Conservation (phyloP, 2,329 filamentous ascomycete species). For the Monilinia fructicola region DNA sequence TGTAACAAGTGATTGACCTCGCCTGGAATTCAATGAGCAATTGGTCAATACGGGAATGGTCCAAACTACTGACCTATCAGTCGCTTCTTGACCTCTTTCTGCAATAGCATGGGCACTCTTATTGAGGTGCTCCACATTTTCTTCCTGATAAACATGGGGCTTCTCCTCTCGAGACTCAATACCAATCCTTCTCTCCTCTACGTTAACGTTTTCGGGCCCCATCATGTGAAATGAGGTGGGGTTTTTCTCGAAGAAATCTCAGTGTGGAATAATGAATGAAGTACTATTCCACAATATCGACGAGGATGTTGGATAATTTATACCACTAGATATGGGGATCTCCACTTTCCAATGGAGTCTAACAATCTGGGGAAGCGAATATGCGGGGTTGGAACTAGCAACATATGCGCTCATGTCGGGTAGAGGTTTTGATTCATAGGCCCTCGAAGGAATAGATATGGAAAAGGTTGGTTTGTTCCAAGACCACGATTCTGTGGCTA, state of each 20-base stretch:
- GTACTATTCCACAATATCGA: no score
- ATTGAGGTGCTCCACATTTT: conserved; percentile 22
- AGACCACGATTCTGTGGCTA: no score
- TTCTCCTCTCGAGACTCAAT: conserved; percentile 25
- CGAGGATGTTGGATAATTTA: background rate
- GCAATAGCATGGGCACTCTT: conserved; percentile 32
- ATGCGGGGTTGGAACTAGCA: conserved; percentile 3
- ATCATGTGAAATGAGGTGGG: background rate
- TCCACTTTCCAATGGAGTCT: background rate
- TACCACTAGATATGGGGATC: background rate
- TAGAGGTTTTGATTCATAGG: no score
- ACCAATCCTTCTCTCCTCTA: conserved; percentile 6
- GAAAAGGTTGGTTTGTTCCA: no score
- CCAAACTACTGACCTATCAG: conserved; percentile 33
- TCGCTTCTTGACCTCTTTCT: conserved; percentile 35
- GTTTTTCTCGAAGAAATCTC: background rate
- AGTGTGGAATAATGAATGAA: background rate
- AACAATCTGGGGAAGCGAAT: conserved; percentile 2
- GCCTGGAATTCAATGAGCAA: conserved; percentile 44
- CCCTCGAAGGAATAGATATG: no score
- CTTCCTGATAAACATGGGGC: conserved; percentile 24
- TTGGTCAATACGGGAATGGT: background rate
- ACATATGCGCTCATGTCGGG: no score
- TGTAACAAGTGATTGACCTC: conserved; percentile 13
- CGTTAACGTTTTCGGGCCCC: background rate